phyloP scores from a whole-genome alignment of 768 basidiomycete species.

The Phaffia australis region DNA sequence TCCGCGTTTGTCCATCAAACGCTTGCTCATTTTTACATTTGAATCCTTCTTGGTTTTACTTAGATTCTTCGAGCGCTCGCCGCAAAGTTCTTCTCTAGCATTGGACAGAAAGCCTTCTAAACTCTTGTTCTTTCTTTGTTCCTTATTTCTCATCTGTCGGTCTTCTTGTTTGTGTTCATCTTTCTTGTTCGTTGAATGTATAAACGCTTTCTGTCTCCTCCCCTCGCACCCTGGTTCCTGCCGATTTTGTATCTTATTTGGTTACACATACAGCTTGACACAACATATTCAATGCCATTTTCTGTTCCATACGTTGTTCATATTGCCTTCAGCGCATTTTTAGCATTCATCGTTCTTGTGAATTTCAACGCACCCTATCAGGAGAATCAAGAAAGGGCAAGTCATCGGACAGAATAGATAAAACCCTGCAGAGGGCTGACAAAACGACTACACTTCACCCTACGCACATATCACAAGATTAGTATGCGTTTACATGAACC shows the following conservation, averaged over 20 bases:
- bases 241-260: no score
- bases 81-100: constrained; percentile 49
- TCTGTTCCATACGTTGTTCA: no score
- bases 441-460: no score
- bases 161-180: background rate
- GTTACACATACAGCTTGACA: background rate
- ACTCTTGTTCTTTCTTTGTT: background rate
- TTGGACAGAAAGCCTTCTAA: background rate
- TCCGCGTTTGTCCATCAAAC: constrained; percentile 21
- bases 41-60: background rate
- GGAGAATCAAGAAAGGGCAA: no score
- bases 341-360: no score
- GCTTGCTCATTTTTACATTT: constrained; percentile 6
- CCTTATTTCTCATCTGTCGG: no score
- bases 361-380: no score
- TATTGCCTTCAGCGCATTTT: no score
- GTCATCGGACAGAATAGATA: no score
- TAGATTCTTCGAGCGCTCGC: constrained; percentile 73
- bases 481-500: background rate
- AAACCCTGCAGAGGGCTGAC: no score
- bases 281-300: background rate
- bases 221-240: background rate
- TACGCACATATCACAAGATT: background rate
- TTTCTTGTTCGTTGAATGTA: background rate
- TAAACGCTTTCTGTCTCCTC: background rate